Conservation (phyloP, 306 rosid species). For the Prunus campanulata region DNA sequence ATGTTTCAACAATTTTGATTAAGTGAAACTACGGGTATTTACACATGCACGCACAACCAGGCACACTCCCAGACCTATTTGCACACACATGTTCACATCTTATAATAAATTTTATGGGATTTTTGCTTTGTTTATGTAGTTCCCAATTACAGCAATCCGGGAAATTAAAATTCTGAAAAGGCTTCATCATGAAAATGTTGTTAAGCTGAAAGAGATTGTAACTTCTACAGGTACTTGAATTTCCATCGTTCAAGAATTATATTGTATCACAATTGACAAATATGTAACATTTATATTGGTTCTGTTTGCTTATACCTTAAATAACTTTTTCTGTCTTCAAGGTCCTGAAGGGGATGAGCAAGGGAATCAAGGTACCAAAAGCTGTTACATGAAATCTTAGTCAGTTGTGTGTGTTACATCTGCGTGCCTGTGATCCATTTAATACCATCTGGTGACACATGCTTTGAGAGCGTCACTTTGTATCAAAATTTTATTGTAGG, state of each 20-base stretch:
- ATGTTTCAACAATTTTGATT: background rate
- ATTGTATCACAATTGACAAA: background rate
- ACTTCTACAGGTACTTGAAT: slow-evolving; percentile 48
- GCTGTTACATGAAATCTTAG: slow-evolving; percentile 5
- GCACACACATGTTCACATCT: background rate
- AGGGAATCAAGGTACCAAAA: slow-evolving; percentile 47
- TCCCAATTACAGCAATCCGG: slow-evolving; percentile 73
- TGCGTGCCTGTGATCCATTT: background rate
- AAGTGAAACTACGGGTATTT: background rate
- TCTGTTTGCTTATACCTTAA: background rate
- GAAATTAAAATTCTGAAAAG: slow-evolving; percentile 69
- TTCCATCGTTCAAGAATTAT: background rate
- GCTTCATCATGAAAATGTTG: slow-evolving; percentile 64
- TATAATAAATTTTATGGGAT: background rate
- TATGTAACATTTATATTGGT: background rate
- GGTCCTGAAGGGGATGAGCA: slow-evolving; percentile 62
- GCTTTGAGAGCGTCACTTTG: background rate
- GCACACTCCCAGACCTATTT: background rate
- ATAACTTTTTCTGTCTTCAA: slow-evolving; percentile 24
- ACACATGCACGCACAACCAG: background rate
- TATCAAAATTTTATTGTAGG: background rate
- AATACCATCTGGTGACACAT: background rate
- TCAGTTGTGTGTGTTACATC: background rate
- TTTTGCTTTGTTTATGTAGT: slow-evolving; percentile 38
- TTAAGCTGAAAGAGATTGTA: slow-evolving; percentile 69